Conservation (phyloP, 768 basidiomycete genomes). For the Boletus pseudo-olivaceus region DNA sequence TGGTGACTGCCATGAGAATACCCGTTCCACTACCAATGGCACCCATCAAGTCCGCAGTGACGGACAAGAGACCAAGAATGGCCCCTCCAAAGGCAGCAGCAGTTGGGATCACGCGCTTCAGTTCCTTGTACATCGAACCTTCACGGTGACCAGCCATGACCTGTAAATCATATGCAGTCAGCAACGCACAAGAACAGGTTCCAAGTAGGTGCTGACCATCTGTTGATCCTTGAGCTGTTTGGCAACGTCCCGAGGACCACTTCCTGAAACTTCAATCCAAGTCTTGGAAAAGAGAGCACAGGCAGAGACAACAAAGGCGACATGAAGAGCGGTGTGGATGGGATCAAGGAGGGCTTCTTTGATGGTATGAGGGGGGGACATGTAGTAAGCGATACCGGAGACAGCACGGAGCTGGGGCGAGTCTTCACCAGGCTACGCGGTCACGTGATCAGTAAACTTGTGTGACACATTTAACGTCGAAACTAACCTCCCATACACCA, state of each 20-base stretch:
- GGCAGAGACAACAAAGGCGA: conserved; percentile 88
- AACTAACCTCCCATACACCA: conserved; percentile 94
- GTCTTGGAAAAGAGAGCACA: conserved; percentile 99
- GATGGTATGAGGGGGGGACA: conserved; percentile 95
- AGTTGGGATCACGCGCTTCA: conserved; percentile 96
- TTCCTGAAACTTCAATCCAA: conserved; percentile 98
- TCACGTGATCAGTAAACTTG: not conserved
- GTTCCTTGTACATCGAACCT: conserved; percentile 98
- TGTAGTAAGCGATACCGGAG: conserved; percentile 95
- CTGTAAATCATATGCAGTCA: conserved; percentile 28
- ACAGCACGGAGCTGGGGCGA: conserved; percentile 87
- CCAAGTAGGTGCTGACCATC: conserved; percentile 54
- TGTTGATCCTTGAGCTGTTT: conserved; percentile 98
- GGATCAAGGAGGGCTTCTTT: conserved; percentile 87
- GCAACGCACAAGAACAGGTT: not conserved
- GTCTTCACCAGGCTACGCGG: conserved; percentile 83
- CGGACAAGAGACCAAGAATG: conserved; percentile 88
- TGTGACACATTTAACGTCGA: not conserved
- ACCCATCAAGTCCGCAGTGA: conserved; percentile 91
- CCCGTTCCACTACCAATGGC: conserved; percentile 95
- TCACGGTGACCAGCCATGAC: conserved; percentile 91
- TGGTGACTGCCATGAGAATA: conserved; percentile 97
- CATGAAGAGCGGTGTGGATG: conserved; percentile 87
- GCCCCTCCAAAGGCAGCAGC: conserved; percentile 97
- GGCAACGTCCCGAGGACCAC: conserved; percentile 92